Conservation (phyloP, 2,329 filamentous ascomycete species). For the Cladophialophora psammophila region DNA sequence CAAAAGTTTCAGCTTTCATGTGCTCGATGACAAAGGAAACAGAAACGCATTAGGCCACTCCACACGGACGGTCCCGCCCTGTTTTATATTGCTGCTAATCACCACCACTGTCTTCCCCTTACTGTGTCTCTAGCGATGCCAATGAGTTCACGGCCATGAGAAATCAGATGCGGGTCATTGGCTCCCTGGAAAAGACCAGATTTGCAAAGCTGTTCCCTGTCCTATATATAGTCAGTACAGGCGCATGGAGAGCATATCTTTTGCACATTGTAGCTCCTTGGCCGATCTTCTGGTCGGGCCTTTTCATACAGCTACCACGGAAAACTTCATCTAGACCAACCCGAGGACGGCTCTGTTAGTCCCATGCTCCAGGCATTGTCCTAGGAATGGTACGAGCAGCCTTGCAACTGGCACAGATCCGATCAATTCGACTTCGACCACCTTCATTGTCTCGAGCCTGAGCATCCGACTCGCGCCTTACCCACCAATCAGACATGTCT, state of each 20-base stretch:
- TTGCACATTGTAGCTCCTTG: background rate
- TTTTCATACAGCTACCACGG: background rate
- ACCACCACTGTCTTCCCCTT: background rate
- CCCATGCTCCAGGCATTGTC: conserved; percentile 24
- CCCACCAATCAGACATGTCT: conserved; percentile 28
- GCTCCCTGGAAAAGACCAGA: too few relatives aligned
- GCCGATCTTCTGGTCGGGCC: background rate
- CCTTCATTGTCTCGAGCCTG: background rate
- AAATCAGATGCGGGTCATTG: too few relatives aligned
- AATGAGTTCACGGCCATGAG: too few relatives aligned
- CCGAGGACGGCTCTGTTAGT: background rate
- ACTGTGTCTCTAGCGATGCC: too few relatives aligned
- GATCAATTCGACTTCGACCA: background rate
- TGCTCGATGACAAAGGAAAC: background rate
- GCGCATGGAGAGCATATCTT: too few relatives aligned
- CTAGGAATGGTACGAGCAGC: conserved; percentile 13
- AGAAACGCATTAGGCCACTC: too few relatives aligned
- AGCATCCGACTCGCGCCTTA: conserved; percentile 2
- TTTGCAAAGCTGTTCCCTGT: too few relatives aligned
- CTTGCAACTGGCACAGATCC: conserved; percentile 18
- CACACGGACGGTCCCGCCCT: too few relatives aligned
- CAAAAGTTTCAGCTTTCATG: background rate
- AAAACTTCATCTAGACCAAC: background rate
- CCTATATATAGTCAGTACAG: too few relatives aligned
- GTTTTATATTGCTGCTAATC: background rate